Base-by-base conservation (phyloP, 2,329 filamentous ascomycete genomes). In the Hypoxylon sp. region DNA sequence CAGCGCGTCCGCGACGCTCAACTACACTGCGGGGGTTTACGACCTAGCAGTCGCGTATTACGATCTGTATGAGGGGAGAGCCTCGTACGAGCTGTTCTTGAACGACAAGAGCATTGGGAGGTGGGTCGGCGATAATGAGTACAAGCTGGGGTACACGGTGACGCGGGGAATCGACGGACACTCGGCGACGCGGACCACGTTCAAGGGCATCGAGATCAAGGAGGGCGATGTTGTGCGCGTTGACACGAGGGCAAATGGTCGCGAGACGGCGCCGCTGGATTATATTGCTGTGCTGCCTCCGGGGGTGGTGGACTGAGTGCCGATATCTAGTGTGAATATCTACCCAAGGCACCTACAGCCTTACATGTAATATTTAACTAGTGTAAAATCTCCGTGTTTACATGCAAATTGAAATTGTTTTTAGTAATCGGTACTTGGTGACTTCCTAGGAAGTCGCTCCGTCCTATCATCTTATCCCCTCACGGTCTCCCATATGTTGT, bases 21-120 rank as follows among this genome's bases (percentile, higher is more conserved):
- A 79, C 0, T 86, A 86, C 56, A 76, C 82, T 1, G 80, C 81
- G 0, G 89, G 89, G 0, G 84, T 73, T 4, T 93, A 92, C 69
- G 85, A 91, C 70, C 66, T 93, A 2, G 89, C 86, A 0, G 83
- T 92, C 6, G 91, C 90, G 66, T 92, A 92, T 74, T 92, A 85
- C 70, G 89, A 93, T 73, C 65, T 90, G 6, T 82, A 83, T 29
- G 84, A 83, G n/a, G 90, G 90, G 0, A 82, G 81, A 61, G 82
- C 90, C 2, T 79, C 81, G 1, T 92, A 85, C 76, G 79, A 85
- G 65, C 69, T 91, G 1, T 86, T 80, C 54, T 72, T 92, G 3
- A 87, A 87, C 67, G 82, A 86, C 31, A 73, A 77, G 11, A 74
- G 82, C 6, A 71, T 92, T 1, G 89, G 88, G 0, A 71, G 76